A percentile compares a stretch with the other conserved stretches of the same genome.
These are phyloP conservation scores for Alternaria gaisen DNA, from an alignment of 2,329 filamentous ascomycete genomes.

Conservation along the genomic window DNA sequence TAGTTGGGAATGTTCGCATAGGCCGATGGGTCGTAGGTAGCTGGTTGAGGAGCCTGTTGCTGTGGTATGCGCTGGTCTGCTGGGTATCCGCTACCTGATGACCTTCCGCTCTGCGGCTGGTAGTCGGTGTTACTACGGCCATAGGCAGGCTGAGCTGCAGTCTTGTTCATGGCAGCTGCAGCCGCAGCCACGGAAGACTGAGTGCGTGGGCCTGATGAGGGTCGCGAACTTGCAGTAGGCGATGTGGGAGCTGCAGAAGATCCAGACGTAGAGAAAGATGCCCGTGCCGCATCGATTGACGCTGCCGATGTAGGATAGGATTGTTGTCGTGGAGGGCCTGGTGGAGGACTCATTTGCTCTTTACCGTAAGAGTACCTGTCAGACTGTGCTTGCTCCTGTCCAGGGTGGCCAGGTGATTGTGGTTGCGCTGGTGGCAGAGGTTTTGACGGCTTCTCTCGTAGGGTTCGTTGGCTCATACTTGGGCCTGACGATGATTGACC, in stretches of 20 bases:
- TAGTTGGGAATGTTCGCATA: conserved; percentile 66
- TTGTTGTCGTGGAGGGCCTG: conserved; percentile 50
- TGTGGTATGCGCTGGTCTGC: conserved; percentile 53
- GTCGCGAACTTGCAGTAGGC: conserved; percentile 57
- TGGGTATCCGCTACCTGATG: conserved; percentile 48
- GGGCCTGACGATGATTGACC: conserved; percentile 64
- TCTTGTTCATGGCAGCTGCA: conserved; percentile 58
- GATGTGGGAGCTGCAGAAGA: conserved; percentile 55
- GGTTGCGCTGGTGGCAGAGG: conserved; percentile 54
- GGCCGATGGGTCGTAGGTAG: conserved; percentile 79
- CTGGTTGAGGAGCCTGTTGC: conserved; percentile 58
- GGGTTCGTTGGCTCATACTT: conserved; percentile 56
- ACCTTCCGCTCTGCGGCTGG: conserved; percentile 39
- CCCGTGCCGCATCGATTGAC: conserved; percentile 59
- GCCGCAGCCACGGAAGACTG: conserved; percentile 59
- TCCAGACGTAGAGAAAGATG: conserved; percentile 53
- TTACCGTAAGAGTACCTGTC: conserved; percentile 60
- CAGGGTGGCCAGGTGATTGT: conserved; percentile 42
- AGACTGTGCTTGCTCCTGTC: conserved; percentile 53
- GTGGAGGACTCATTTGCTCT: conserved; percentile 50
- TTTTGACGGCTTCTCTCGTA: conserved; percentile 51
- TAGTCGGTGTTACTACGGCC: conserved; percentile 57
- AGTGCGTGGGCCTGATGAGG: conserved; percentile 57
- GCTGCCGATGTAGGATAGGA: conserved; percentile 53
- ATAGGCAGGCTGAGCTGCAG: conserved; percentile 53